A percentile compares a stretch with the other conserved stretches of the same genome.
Conservation (phyloP, 768 basidiomycete species). For the Collybia mongolica region DNA sequence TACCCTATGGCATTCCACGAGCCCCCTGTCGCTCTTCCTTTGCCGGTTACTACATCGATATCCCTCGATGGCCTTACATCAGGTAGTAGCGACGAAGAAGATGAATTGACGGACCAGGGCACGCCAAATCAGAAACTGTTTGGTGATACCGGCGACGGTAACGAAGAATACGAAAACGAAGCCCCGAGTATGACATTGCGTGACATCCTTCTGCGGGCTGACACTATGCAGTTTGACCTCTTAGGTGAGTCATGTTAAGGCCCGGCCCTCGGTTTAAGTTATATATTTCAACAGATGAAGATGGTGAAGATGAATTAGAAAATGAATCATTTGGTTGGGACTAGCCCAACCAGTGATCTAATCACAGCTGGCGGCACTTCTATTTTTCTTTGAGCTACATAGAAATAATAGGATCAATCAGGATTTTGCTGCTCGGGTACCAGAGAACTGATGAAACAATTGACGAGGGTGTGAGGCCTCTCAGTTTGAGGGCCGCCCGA, state of each 20-base stretch:
- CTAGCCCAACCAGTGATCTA: background rate
- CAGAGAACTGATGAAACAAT: too few relatives aligned
- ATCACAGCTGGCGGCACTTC: too few relatives aligned
- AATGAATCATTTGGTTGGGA: constrained; percentile 22
- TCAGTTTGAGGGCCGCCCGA: too few relatives aligned
- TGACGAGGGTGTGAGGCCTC: too few relatives aligned
- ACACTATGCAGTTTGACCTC: constrained; percentile 36
- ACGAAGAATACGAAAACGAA: constrained; percentile 32
- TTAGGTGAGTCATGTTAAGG: constrained; percentile 23
- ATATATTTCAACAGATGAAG: constrained; percentile 7
- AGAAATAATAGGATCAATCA: too few relatives aligned
- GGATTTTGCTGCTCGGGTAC: too few relatives aligned
- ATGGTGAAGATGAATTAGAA: constrained; percentile 9
- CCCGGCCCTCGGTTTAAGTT: background rate
- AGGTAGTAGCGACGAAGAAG: background rate
- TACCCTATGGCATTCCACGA: constrained; percentile 18
- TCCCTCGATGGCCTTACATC: constrained; percentile 6
- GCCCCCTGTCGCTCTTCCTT: constrained; percentile 15
- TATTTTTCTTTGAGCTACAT: too few relatives aligned
- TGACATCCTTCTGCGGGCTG: constrained; percentile 42
- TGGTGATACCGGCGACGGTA: constrained; percentile 13
- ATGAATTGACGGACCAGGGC: background rate
- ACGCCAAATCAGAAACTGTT: background rate
- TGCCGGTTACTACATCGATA: constrained; percentile 5
- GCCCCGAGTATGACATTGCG: constrained; percentile 46